Evolutionary conservation across 129 eudicot genomes (phyloP), one percentile per base, ranked within the genome.

Genomic region (Dittrichia graveolens): DNA sequence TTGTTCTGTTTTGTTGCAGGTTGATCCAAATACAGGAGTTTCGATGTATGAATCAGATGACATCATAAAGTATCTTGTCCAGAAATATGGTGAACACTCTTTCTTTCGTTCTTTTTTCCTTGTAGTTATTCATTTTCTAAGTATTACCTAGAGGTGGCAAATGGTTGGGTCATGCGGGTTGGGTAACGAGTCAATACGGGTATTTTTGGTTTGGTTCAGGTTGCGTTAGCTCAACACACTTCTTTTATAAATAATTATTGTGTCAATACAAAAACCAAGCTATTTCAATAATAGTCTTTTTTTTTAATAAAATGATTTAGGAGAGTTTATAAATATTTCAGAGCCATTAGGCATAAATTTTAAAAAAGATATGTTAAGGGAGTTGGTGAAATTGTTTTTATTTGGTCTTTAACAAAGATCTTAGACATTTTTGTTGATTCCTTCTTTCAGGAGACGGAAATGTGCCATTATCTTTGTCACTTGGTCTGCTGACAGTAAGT

Each of bases 31-130:
- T 76, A 88, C 99, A 65, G 99, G 99, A 77, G 94, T 85, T 66
- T 77, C 97, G 18, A 95, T 95, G 99, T 95, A 95, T 53, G 99
- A 95, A 83, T 95, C 99, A 71, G 99, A 95, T 85, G 97, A 86
- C 71, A 95, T 95, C 70, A 95, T 95, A 31, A 95, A 86, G 79
- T 95, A 95, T 78, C 85, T 95, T 75, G 96, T 76, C 43, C 76
- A 76, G 61, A 95, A 90, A 79, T 95, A 95, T 69, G 99, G 99
- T 95, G 34, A 77, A 74, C 69, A 41, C 40, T 69, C 18, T 19
- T 19, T 55, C 5, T 50, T 35, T 19, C 15, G 9, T 50, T 46
- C 4, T 71, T 59, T 3, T 46, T 55, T 7, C 31, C 4, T 8
- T 52, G 34, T 78, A 43, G 49, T 72, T 67, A 10, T 8, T 44